A percentile compares a stretch with the other conserved stretches of the same genome.
phyloP scores from a whole-genome alignment of 495 filamentous ascomycete species.

The Aspergillus egyptiacus region DNA sequence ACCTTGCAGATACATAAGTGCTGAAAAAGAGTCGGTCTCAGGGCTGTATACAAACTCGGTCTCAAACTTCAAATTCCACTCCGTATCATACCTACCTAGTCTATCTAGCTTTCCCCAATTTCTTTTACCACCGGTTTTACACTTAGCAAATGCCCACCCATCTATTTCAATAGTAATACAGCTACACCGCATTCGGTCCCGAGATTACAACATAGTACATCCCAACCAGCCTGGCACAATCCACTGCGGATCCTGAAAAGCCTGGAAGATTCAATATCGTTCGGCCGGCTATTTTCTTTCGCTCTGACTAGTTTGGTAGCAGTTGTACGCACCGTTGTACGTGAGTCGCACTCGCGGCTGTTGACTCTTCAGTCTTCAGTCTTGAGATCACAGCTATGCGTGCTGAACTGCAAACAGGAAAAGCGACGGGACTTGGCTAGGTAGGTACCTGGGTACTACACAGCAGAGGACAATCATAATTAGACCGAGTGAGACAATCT shows the following conservation, averaged over 20 bases:
- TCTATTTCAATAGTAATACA: slow-evolving; percentile 9
- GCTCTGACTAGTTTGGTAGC: too few species aligned
- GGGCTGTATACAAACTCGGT: not conserved
- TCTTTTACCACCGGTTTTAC: not conserved
- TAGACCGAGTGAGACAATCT: too few species aligned
- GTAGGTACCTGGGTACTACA: too few species aligned
- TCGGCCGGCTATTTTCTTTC: not conserved
- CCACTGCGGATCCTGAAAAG: slow-evolving; percentile 24
- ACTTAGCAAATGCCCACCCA: not conserved
- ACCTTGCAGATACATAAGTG: too few species aligned
- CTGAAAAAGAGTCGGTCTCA: not conserved
- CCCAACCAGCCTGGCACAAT: slow-evolving; percentile 1
- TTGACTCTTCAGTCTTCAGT: too few species aligned
- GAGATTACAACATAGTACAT: slow-evolving; percentile 7
- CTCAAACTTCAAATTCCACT: not conserved
- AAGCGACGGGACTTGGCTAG: too few species aligned
- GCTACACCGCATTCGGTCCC: slow-evolving; percentile 20
- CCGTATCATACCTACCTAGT: not conserved
- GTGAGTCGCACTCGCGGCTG: too few species aligned
- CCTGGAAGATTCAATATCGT: slow-evolving; percentile 3
- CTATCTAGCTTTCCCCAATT: too few species aligned
- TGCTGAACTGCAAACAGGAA: too few species aligned
- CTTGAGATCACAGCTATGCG: too few species aligned
- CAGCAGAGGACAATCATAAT: too few species aligned
- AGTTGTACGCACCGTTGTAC: too few species aligned